phyloP scores from a whole-genome alignment of 352 stramenopile genomes.

The Pythium brassicae region DNA sequence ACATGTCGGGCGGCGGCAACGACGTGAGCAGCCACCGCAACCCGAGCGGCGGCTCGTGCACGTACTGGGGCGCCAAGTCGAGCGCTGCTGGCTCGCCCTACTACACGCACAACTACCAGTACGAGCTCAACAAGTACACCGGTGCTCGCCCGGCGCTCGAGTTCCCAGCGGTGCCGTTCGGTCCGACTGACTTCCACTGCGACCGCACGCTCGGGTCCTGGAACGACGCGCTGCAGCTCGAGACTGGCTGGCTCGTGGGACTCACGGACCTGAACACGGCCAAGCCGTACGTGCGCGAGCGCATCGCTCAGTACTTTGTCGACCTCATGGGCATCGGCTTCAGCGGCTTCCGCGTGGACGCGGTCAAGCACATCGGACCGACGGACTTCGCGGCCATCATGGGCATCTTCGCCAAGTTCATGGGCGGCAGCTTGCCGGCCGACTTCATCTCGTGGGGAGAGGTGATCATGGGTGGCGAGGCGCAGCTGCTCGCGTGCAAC shows the following conservation, averaged over 20 bases:
- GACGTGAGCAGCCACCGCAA: slow-evolving; percentile 33
- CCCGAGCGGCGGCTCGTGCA: slow-evolving; percentile 15
- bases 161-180: slow-evolving; percentile 54
- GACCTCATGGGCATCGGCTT: slow-evolving; percentile 67
- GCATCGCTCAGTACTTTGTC: slow-evolving; percentile 70
- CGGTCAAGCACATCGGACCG: slow-evolving; percentile 59
- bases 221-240: slow-evolving; percentile 30
- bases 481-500: slow-evolving; percentile 46
- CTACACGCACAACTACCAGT: slow-evolving; percentile 40
- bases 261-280: slow-evolving; percentile 54
- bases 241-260: slow-evolving; percentile 38
- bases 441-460: slow-evolving; percentile 69
- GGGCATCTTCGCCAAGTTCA: slow-evolving; percentile 41
- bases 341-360: slow-evolving; percentile 62
- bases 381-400: slow-evolving; percentile 47
- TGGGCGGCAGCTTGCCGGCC: slow-evolving; percentile 48
- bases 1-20: slow-evolving; percentile 47
- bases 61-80: slow-evolving; percentile 31
- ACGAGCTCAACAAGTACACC: slow-evolving; percentile 38
- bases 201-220: slow-evolving; percentile 33
- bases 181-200: slow-evolving; percentile 63
- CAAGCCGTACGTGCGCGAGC: slow-evolving; percentile 52
- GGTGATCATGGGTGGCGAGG: slow-evolving; percentile 34
- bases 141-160: slow-evolving; percentile 39
- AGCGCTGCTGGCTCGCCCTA: slow-evolving; percentile 34